These are phyloP conservation scores for Panus rudis DNA, from an alignment of 768 basidiomycete species.

Conservation along the genomic window DNA sequence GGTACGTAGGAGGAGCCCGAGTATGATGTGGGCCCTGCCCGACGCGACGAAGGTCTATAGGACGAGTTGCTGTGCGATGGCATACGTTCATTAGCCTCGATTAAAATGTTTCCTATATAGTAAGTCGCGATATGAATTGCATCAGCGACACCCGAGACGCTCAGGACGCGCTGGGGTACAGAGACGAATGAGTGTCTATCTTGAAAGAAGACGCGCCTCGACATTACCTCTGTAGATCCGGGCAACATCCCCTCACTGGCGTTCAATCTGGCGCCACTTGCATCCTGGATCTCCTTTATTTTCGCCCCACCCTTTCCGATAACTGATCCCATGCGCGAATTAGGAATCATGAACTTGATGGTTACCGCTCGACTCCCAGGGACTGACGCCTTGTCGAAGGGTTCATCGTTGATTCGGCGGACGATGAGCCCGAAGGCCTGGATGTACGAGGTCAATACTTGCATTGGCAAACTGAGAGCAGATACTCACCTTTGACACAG, in stretches of 20 bases:
- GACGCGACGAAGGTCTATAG: slow-evolving; percentile 59
- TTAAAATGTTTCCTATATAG: slow-evolving; percentile 96
- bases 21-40: slow-evolving; percentile 31
- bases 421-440: slow-evolving; percentile 99
- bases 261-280: slow-evolving; percentile 91
- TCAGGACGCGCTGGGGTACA: slow-evolving; percentile 76
- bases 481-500: slow-evolving; percentile 82
- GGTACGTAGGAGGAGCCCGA: slow-evolving; percentile 62
- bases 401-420: slow-evolving; percentile 97
- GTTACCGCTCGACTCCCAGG: slow-evolving; percentile 98
- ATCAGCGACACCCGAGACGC: slow-evolving; percentile 97
- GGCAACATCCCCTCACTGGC: slow-evolving; percentile 98
- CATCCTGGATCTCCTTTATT: slow-evolving; percentile 99
- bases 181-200: slow-evolving; percentile 1
- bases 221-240: slow-evolving; percentile 96
- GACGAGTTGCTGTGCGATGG: slow-evolving; percentile 50
- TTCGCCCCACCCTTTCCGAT: slow-evolving; percentile 97
- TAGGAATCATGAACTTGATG: slow-evolving; percentile 99
- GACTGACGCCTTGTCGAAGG: slow-evolving; percentile 95
- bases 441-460: no score
- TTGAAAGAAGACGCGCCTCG: slow-evolving; percentile 1
- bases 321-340: slow-evolving; percentile 97
- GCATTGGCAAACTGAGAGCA: no score
- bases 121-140: slow-evolving; percentile 99
- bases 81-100: slow-evolving; percentile 84